A percentile compares a stretch with the other conserved stretches of the same genome.
Evolutionary conservation across 2,329 filamentous ascomycete genomes (phyloP).

Genomic region (Xylaria sp.): DNA sequence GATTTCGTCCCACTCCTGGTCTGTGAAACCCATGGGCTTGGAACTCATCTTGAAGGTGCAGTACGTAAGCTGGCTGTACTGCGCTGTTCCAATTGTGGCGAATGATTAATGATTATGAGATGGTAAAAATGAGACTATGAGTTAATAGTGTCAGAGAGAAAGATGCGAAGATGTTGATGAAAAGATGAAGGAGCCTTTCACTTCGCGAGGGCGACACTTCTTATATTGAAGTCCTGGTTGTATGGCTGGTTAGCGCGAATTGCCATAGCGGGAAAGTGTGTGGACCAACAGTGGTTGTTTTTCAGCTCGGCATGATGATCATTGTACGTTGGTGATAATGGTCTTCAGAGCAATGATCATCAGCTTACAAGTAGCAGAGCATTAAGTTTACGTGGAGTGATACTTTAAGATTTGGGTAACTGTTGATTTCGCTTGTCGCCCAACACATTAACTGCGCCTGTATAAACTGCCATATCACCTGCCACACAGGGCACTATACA

Average conservation of each 20-base stretch:
- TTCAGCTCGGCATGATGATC: too few relatives aligned
- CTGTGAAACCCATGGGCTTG: slow-evolving; percentile 49
- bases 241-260: neutral
- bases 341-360: too few relatives aligned
- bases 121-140: neutral
- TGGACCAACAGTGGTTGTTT: too few relatives aligned
- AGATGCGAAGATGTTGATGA: neutral
- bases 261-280: too few relatives aligned
- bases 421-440: too few relatives aligned
- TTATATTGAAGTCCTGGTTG: neutral
- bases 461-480: too few relatives aligned
- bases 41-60: slow-evolving; percentile 29
- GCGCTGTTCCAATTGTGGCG: neutral
- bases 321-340: too few relatives aligned
- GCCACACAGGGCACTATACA: too few relatives aligned
- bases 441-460: too few relatives aligned
- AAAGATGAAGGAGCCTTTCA: neutral
- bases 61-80: neutral
- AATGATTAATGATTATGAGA: neutral
- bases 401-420: too few relatives aligned
- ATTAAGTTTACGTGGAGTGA: too few relatives aligned
- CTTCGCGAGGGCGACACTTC: neutral
- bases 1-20: slow-evolving; percentile 70
- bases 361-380: too few relatives aligned
- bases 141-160: neutral